phyloP scores from a whole-genome alignment of 1,284 basidiomycete genomes.

The Fistulina hepatica region DNA sequence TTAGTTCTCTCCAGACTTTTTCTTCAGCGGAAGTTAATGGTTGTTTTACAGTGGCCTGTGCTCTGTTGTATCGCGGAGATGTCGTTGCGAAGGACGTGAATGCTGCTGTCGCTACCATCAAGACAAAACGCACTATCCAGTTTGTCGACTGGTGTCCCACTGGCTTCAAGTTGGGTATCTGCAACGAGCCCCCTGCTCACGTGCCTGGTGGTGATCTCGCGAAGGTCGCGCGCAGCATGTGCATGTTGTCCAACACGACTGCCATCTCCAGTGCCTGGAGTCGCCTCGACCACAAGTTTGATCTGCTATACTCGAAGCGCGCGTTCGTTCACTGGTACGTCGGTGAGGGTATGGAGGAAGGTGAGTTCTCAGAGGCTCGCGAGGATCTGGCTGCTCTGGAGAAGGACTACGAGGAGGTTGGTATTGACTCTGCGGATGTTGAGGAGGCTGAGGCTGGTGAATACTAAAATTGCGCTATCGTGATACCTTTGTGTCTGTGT shows the following conservation, averaged over 20 bases:
- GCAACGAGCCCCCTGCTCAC: conserved; percentile 79
- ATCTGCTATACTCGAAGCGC: conserved; percentile 86
- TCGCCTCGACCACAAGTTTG: conserved; percentile 91
- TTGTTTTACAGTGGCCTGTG: conserved; percentile 51
- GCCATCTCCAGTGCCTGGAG: conserved; percentile 86
- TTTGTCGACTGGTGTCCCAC: conserved; percentile 91
- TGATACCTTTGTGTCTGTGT: neutral
- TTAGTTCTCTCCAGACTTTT: conserved; percentile 22
- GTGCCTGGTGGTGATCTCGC: conserved; percentile 83
- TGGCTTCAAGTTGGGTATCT: conserved; percentile 84
- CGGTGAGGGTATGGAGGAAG: conserved; percentile 98
- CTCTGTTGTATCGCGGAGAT: conserved; percentile 74
- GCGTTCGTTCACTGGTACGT: conserved; percentile 94
- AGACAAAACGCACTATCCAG: conserved; percentile 76
- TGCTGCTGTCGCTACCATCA: conserved; percentile 76
- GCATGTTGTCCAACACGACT: conserved; percentile 85
- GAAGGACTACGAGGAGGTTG: conserved; percentile 95
- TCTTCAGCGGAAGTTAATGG: conserved; percentile 1
- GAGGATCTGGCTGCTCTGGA: conserved; percentile 96
- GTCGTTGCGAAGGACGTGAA: conserved; percentile 88
- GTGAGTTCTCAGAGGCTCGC: conserved; percentile 95
- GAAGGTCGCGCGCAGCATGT: conserved; percentile 78
- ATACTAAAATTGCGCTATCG: conserved; percentile 48
- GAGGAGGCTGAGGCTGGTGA: conserved; percentile 65
- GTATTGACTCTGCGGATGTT: conserved; percentile 78